Evolutionary conservation across 257 asterid species (phyloP).

Genomic region (Jacaranda copaia): DNA sequence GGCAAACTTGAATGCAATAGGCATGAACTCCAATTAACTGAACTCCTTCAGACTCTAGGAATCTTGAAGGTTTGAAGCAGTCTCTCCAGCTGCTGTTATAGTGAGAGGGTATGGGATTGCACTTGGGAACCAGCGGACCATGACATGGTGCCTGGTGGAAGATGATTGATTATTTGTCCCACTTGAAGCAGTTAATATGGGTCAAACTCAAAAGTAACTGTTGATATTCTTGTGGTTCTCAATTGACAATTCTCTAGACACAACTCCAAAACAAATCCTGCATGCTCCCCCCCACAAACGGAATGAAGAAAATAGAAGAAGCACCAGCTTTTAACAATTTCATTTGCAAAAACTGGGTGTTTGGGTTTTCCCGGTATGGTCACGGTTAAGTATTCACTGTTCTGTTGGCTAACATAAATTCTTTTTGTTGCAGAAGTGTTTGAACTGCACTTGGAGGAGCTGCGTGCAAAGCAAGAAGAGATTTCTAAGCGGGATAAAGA

Average conservation of each 20-base stretch:
- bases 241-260: background rate
- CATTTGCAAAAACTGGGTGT: background rate
- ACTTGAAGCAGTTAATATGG: background rate
- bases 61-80: background rate
- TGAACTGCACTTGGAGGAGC: slow-evolving; percentile 93
- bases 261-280: background rate
- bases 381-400: background rate
- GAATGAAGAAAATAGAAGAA: background rate
- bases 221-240: background rate
- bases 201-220: background rate
- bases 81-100: background rate
- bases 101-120: background rate
- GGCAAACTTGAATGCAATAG: background rate
- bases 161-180: background rate
- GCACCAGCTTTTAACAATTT: background rate
- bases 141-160: background rate
- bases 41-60: slow-evolving; percentile 2
- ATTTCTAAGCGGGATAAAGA: slow-evolving; percentile 82
- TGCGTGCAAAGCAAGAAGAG: slow-evolving; percentile 89
- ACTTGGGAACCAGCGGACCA: background rate
- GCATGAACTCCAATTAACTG: background rate
- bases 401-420: background rate
- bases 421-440: slow-evolving; percentile 76
- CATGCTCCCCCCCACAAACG: background rate
- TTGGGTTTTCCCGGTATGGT: background rate